Conservation (phyloP, 108 stramenopile species). For the Cyclotella baltica region DNA sequence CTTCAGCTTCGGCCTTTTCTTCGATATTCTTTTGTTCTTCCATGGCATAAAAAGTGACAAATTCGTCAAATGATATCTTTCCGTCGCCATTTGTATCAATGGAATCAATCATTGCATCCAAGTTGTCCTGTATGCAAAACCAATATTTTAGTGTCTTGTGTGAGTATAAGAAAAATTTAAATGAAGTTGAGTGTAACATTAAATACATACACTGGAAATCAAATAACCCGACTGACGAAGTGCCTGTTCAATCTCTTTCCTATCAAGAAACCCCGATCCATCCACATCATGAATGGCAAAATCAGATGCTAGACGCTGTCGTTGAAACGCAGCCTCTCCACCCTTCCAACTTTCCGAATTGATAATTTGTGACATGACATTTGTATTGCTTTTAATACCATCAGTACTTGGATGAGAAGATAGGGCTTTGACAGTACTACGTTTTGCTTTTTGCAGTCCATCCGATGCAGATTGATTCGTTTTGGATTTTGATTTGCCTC, state of each 20-base stretch:
- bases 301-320: slow-evolving; percentile 66
- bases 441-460: slow-evolving; percentile 40
- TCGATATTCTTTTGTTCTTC: slow-evolving; percentile 48
- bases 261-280: slow-evolving; percentile 73
- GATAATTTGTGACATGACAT: slow-evolving; percentile 34
- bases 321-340: slow-evolving; percentile 58
- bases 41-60: slow-evolving; percentile 68
- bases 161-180: background rate
- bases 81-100: slow-evolving; percentile 84
- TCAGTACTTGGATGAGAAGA: slow-evolving; percentile 16
- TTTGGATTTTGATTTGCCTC: slow-evolving; percentile 25
- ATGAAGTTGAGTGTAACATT: background rate
- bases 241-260: slow-evolving; percentile 66
- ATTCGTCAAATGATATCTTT: slow-evolving; percentile 82
- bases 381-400: slow-evolving; percentile 17
- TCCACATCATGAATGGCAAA: slow-evolving; percentile 84
- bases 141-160: background rate
- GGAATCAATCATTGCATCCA: slow-evolving; percentile 52
- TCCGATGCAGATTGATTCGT: slow-evolving; percentile 32
- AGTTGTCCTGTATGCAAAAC: slow-evolving; percentile 36
- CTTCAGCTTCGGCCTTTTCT: slow-evolving; percentile 34
- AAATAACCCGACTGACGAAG: slow-evolving; percentile 65
- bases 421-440: slow-evolving; percentile 48
- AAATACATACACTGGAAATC: slow-evolving; percentile 42
- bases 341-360: slow-evolving; percentile 71